Evolutionary conservation across 306 rosid species (phyloP), one percentile per base, ranked within the genome.

Genomic region (Quercus agrifolia): DNA sequence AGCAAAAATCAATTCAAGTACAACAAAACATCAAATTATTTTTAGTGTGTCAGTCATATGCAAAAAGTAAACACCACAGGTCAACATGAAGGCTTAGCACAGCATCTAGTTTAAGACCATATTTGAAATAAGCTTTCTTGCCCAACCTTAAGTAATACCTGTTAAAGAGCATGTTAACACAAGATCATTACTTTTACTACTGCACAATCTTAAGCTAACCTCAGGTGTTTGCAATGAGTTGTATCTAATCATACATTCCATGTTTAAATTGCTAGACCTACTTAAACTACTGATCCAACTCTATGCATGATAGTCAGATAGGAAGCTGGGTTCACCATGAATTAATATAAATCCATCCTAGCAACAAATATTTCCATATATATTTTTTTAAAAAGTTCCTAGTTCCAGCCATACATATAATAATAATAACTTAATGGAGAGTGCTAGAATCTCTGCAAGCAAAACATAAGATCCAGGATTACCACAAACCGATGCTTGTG

Each of bases 401-500:
- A 68, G 23, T 66, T 79, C 56, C 30, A 63, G 54, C 63, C 70
- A 77, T 66, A 64, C 14, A 49, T 41, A 63, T 5, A 5, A 33
- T 14, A 57, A 75, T 77, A 57, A 75, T 77, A 59, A 49, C n/a
- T 44, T 27, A 63, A 49, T 13, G 17, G 54, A 49, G 3, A 49
- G 54, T 10, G n/a, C 7, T 20, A 67, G 61, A 56, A 74, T 33
- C 54, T 81, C 75, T 78, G 80, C 69, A 70, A 71, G 77, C 59
- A 25, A 74, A 49, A 80, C 30, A 28, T 17, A 13, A 72, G 75
- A 81, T 58, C 63, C 61, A 82, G 67, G 69, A 31, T 80, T 90
- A 94, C 97, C 85, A 83, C 87, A 86, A 83, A 94, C 66, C 83
- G 87, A 62, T 66, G 79, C 87, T 94, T 94, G 88, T 94, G 97